Base-by-base conservation (phyloP, 495 filamentous ascomycete species). In the Lophiostoma macrostomum region DNA sequence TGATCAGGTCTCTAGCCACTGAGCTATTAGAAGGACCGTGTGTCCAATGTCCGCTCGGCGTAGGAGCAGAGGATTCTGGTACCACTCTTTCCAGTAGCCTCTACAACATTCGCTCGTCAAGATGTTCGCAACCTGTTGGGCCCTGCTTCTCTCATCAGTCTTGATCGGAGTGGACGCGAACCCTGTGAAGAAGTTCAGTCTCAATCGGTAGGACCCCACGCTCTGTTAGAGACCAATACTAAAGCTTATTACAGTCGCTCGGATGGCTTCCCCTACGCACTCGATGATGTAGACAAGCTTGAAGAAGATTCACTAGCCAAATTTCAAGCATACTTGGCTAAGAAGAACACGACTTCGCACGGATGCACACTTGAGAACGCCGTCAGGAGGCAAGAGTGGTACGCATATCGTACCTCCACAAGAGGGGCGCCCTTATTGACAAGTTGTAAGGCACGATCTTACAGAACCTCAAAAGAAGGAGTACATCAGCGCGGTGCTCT, bases 331-430 rank as follows among this genome's bases (percentile, higher is more conserved):
- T 60, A 60, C 16, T 50, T 60, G 4, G 44, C 41, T 2, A 60
- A 60, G 34, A 60, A 53, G 18, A 49, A 43, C 38, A 36, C 23
- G 1, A 22, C 52, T 16, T 42, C 53, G 8, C 32, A 50, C 37
- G 64, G 67, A 30, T 80, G 77, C 51, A 77, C 74, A 1, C 50
- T 75, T 20, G 69, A 75, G 42, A 80, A 67, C 5, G 67, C 76
- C 13, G 71, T 58, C 3, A 67, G 76, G 22, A 69, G 78, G 35
- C 70, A 72, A 45, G 76, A 82, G 62, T 82, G 79, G 74, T 76
- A 53, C 12, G 40, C 12, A 35, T 20, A n/a, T 32, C 25, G 5
- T 32, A 18, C n/a, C 6, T 32, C 5, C 27, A 25, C 10, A 45
- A 8, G 28, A 3, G 16, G 16, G 13, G 23, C 11, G 14, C 38